Percentiles rank a stretch among this genome's conserved stretches.
These are phyloP conservation scores for Rugosomyces carneus DNA, from an alignment of 1,284 basidiomycete genomes.

Conservation along the genomic window DNA sequence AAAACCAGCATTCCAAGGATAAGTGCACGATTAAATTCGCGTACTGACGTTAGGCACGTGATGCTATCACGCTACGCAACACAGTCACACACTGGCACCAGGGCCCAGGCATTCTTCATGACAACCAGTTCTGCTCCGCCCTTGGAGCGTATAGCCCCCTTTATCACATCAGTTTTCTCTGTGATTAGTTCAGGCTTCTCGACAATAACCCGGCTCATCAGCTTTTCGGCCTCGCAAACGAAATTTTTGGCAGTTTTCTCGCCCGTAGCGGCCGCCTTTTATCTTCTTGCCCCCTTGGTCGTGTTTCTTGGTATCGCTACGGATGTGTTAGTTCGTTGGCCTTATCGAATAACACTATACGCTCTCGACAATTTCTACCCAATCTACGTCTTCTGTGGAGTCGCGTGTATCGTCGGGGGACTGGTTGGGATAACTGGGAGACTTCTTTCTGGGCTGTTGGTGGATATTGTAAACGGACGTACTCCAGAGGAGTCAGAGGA, in stretches of 20 bases:
- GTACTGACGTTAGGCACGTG: not conserved
- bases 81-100: too few species aligned
- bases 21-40: too few species aligned
- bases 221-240: constrained; percentile 18
- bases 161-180: constrained; percentile 9
- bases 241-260: constrained; percentile 28
- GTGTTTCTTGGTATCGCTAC: constrained; percentile 37
- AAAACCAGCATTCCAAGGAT: too few species aligned
- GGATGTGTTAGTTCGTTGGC: constrained; percentile 39
- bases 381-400: constrained; percentile 54
- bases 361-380: constrained; percentile 48
- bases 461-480: constrained; percentile 5
- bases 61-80: too few species aligned
- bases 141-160: constrained; percentile 14
- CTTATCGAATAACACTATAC: constrained; percentile 35
- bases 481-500: not conserved
- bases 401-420: constrained; percentile 49
- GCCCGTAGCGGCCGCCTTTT: constrained; percentile 33
- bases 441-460: constrained; percentile 11
- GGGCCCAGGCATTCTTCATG: too few species aligned
- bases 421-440: constrained; percentile 41
- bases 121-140: constrained; percentile 4
- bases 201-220: constrained; percentile 3
- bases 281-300: constrained; percentile 44
- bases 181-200: constrained; percentile 4